Evolutionary conservation across 768 basidiomycete species (phyloP), one percentile per base, ranked within the genome.

Genomic region (Trametes cinnabarina): DNA sequence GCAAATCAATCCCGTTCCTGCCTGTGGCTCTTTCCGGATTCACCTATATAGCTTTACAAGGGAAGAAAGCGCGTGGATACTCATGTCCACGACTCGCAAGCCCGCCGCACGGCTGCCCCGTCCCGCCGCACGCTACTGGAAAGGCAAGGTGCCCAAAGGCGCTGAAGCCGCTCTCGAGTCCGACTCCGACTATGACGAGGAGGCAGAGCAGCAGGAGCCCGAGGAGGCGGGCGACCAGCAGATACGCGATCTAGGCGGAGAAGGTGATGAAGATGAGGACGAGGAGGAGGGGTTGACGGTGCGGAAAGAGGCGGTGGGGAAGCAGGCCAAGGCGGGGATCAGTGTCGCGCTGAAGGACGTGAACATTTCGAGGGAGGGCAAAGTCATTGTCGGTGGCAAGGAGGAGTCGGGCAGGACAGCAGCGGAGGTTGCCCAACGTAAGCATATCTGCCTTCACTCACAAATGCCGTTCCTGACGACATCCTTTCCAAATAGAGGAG

Each of bases 51-150:
- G n/a, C n/a, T n/a, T n/a, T n/a, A n/a, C n/a, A n/a, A n/a, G n/a
- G n/a, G n/a, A n/a, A n/a, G n/a, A n/a, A n/a, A n/a, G n/a, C n/a
- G n/a, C n/a, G n/a, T n/a, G n/a, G n/a, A n/a, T n/a, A n/a, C n/a
- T n/a, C 30, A 32, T 37, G 54, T 40, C 68, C 11, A 61, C 59
- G 1, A 49, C 72, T 17, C 80, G 85, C 58, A 92, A 92, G 64
- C 82, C 84, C 58, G 90, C 90, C 8, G 83, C 87, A 20, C 84
- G 90, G n/a, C 79, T 85, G 7, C 81, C 91, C n/a, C 77, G 80
- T 50, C 91, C 94, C 4, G 92, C 84, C 2, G 88, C 83, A 6
- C 88, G 94, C 3, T 95, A 96, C 72, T 91, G 92, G 86, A 90
- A 89, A 65, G 94, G 94, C 54, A 92, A 92, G 65, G 90, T 85